These are phyloP conservation scores for Diversispora epigaea DNA, from an alignment of 192 early-diverging fungal species.

Conservation along the genomic window DNA sequence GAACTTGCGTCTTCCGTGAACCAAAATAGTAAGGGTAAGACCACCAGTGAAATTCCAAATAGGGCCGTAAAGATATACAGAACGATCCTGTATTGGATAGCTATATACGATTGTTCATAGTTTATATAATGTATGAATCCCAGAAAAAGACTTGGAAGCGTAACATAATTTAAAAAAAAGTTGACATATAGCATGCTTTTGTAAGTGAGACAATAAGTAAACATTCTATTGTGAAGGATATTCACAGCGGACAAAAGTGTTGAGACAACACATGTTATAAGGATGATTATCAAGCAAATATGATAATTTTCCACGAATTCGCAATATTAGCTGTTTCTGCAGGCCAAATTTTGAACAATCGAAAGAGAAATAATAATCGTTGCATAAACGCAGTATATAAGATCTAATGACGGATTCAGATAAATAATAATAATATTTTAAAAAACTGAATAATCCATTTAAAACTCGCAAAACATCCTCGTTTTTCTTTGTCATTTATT, in stretches of 20 bases:
- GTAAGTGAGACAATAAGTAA: not conserved
- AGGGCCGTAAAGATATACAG: too few relatives aligned
- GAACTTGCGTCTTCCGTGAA: too few relatives aligned
- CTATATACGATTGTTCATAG: not conserved
- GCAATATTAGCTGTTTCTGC: not conserved
- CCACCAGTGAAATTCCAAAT: too few relatives aligned
- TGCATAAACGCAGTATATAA: not conserved
- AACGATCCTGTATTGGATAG: not conserved
- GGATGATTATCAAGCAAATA: not conserved
- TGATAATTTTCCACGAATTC: not conserved
- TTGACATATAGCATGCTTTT: not conserved
- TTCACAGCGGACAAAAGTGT: not conserved
- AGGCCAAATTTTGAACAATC: not conserved
- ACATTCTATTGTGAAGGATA: not conserved
- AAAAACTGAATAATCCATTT: too few relatives aligned
- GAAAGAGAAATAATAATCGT: not conserved
- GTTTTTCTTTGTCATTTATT: too few relatives aligned
- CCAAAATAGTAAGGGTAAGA: too few relatives aligned
- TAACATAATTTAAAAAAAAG: conserved; percentile 6
- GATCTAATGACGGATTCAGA: not conserved
- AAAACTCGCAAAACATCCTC: too few relatives aligned
- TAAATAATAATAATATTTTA: not conserved
- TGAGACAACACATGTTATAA: not conserved
- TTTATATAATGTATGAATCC: not conserved
- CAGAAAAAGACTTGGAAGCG: not conserved